Conservation (phyloP, 306 rosid genomes). For the Erythrophleum fordii region DNA sequence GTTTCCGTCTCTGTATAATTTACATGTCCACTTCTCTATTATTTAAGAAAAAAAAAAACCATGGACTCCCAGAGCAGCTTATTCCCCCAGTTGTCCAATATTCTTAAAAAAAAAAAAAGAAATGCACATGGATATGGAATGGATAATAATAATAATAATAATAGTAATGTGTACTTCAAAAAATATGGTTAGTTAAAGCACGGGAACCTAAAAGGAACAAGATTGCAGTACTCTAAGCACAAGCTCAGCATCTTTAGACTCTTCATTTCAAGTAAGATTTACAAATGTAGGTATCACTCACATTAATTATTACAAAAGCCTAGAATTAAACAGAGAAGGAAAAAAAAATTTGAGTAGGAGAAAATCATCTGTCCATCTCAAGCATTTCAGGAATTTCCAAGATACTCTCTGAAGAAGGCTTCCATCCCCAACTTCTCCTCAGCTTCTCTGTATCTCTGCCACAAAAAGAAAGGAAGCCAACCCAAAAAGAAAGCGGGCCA, state of each 20-base stretch:
- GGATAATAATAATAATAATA: too few species aligned
- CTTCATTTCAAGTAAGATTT: background rate
- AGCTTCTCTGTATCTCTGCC: constrained; percentile 57
- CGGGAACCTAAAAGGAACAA: background rate
- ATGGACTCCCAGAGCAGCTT: too few species aligned
- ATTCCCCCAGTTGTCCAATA: too few species aligned
- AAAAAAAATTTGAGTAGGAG: background rate
- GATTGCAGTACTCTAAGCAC: background rate
- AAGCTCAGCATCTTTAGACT: background rate
- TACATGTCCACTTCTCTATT: too few species aligned
- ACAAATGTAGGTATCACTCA: background rate
- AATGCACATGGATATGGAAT: too few species aligned
- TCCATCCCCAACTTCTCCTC: constrained; percentile 66
- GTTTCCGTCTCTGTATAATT: too few species aligned
- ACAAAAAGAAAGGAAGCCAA: too few species aligned
- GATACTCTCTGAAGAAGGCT: constrained; percentile 83
- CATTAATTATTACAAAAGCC: constrained; percentile 31
- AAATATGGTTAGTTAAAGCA: background rate
- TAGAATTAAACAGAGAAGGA: background rate
- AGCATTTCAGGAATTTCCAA: constrained; percentile 71
- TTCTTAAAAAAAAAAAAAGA: too few species aligned
- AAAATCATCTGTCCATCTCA: constrained; percentile 49
- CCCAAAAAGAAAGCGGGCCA: too few species aligned
- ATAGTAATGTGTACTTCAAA: background rate
- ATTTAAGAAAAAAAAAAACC: too few species aligned